Percentiles rank a stretch among this genome's conserved stretches.
These are phyloP conservation scores for Fomitopsis palustris DNA, from an alignment of 1,284 basidiomycete genomes.

Conservation along the genomic window DNA sequence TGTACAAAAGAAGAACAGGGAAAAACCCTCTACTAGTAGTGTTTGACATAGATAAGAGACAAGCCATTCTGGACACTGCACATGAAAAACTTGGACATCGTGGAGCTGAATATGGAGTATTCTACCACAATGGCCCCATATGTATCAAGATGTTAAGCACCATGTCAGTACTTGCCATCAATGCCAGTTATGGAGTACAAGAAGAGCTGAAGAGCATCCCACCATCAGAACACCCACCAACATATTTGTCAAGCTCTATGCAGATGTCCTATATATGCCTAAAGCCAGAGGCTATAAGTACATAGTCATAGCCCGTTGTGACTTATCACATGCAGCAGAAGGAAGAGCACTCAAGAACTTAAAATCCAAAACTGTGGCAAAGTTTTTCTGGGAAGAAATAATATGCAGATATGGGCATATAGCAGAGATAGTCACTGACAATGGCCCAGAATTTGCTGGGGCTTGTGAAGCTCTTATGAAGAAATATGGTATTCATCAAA, in stretches of 20 bases:
- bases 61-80: slow-evolving; percentile 1
- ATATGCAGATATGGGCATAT: slow-evolving; percentile 21
- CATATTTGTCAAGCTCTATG: slow-evolving; percentile 32
- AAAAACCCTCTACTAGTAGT: not conserved
- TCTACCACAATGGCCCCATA: slow-evolving; percentile 15
- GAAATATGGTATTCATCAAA: slow-evolving; percentile 34
- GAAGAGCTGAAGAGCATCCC: slow-evolving; percentile 29
- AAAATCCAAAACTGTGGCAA: slow-evolving; percentile 9
- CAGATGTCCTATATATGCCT: slow-evolving; percentile 26
- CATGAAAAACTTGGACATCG: slow-evolving; percentile 22
- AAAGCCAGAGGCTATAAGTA: not conserved
- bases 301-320: slow-evolving; percentile 9
- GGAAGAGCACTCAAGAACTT: slow-evolving; percentile 11
- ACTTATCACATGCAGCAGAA: slow-evolving; percentile 16
- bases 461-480: slow-evolving; percentile 27
- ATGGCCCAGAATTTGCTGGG: slow-evolving; percentile 26
- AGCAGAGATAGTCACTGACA: slow-evolving; percentile 22
- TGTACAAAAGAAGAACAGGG: not conserved
- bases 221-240: slow-evolving; percentile 25
- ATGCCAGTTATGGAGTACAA: slow-evolving; percentile 28
- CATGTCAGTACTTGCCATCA: slow-evolving; percentile 31
- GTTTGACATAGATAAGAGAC: not conserved
- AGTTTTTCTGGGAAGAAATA: slow-evolving; percentile 25
- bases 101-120: slow-evolving; percentile 12
- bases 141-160: slow-evolving; percentile 15